Evolutionary conservation across 129 eudicot species (phyloP), one percentile per base, ranked within the genome.

Genomic region (Chrysanthemum makinoi): DNA sequence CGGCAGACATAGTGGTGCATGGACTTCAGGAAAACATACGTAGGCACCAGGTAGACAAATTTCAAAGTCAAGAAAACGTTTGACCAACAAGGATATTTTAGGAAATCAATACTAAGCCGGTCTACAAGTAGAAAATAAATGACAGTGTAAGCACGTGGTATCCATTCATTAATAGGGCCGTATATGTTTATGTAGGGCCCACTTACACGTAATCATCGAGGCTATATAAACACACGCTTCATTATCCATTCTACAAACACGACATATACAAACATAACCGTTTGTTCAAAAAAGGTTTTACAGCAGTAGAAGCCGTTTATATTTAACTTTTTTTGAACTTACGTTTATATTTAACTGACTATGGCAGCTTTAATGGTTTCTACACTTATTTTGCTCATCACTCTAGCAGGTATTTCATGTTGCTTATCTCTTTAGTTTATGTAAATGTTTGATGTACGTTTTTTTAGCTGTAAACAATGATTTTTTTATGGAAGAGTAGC

Each of bases 381-480:
- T 46, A 19, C 78, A 49, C 75, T 80, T 75, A 19, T 83, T 65
- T 19, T 76, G 39, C 69, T 83, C 24, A 71, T 86, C 66, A 68
- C 70, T 65, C 72, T 80, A 43, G 65, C 86, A 64, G 87, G 87
- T 14, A 30, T 0, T 30, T 30, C 35, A 30, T 30, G 35, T 30
- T 30, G 35, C 35, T 1, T 30, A 4, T 30, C 35, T 30, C 35
- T 4, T 30, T 30, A 30, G 35, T 30, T 30, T 30, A 30, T 30
- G 35, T 30, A 30, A 30, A 30, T 30, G 35, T 30, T 30, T 30
- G 35, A 30, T 30, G 5, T 0, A 30, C 0, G 6, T 30, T 30
- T 30, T 30, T 30, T 30, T 30, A 30, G 35, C 35, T 30, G 35
- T 30, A 30, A 30, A 30, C 5, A 30, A 30, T 30, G 35, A 4